phyloP scores from a whole-genome alignment of 1,284 basidiomycete species.

The Megacollybia platyphylla region DNA sequence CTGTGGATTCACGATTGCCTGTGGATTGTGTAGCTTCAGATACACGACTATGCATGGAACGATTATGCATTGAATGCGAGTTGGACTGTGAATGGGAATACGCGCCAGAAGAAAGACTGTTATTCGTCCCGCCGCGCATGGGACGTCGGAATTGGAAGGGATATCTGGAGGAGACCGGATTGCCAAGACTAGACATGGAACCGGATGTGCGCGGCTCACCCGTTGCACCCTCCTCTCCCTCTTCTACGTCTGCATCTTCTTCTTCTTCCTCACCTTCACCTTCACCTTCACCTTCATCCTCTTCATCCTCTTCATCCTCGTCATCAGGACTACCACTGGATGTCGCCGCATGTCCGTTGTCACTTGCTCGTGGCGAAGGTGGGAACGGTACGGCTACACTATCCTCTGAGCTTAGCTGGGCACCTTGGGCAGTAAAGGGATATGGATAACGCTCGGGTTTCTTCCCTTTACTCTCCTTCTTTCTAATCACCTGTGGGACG shows the following conservation, averaged over 20 bases:
- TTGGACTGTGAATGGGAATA: slow-evolving; percentile 15
- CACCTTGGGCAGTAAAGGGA: slow-evolving; percentile 45
- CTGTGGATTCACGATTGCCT: slow-evolving; percentile 42
- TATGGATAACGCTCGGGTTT: slow-evolving; percentile 39
- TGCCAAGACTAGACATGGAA: slow-evolving; percentile 69
- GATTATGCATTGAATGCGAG: slow-evolving; percentile 22
- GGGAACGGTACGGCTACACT: slow-evolving; percentile 61
- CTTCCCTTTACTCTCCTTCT: slow-evolving; percentile 20
- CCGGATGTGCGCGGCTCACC: slow-evolving; percentile 42
- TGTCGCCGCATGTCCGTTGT: slow-evolving; percentile 12
- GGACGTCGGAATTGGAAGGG: slow-evolving; percentile 57
- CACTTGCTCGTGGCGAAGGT: slow-evolving; percentile 24
- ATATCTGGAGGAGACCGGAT: slow-evolving; percentile 56
- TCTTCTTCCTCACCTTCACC: slow-evolving; percentile 19
- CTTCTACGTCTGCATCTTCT: slow-evolving; percentile 21
- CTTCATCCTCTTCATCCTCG: slow-evolving; percentile 20
- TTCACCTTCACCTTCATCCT: slow-evolving; percentile 24
- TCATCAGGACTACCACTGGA: slow-evolving; percentile 10
- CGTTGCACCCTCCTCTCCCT: slow-evolving; percentile 33
- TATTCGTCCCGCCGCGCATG: slow-evolving; percentile 20
- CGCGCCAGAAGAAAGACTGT: slow-evolving; percentile 25
- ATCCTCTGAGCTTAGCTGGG: slow-evolving; percentile 44
- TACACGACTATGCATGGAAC: slow-evolving; percentile 24
- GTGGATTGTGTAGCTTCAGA: slow-evolving; percentile 43
- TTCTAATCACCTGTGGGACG: slow-evolving; percentile 27